A percentile compares a stretch with the other conserved stretches of the same genome.
These are phyloP conservation scores for Monosporascus sp. DNA, from an alignment of 2,329 filamentous ascomycete genomes.

Conservation along the genomic window DNA sequence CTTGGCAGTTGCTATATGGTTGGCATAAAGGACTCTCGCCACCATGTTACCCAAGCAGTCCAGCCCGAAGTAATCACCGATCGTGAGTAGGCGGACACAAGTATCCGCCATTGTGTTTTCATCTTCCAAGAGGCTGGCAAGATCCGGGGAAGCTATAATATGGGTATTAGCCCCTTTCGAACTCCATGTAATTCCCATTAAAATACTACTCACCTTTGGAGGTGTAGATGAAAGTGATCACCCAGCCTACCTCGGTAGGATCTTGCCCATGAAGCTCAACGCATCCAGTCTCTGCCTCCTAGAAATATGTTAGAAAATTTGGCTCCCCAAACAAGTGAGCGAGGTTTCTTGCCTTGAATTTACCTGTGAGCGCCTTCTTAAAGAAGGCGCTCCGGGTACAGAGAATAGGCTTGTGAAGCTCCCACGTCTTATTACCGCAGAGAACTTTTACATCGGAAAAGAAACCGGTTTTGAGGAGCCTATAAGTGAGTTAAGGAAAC, in stretches of 20 bases:
- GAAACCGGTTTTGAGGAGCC: not conserved
- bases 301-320: not conserved
- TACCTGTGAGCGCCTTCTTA: not conserved
- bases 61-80: not conserved
- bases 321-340: not conserved
- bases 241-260: slow-evolving; percentile 1
- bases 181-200: not conserved
- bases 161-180: not conserved
- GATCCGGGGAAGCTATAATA: not conserved
- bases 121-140: not conserved
- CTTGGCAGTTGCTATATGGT: not conserved
- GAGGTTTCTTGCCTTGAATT: not conserved
- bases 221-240: slow-evolving; percentile 5
- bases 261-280: not conserved
- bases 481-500: not conserved
- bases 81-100: not conserved
- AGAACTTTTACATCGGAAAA: slow-evolving; percentile 8
- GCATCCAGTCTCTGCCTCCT: not conserved
- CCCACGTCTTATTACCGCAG: slow-evolving; percentile 5
- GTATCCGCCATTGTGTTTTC: not conserved
- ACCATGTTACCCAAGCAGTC: not conserved
- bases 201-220: not conserved
- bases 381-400: slow-evolving; percentile 5
- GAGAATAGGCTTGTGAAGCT: slow-evolving; percentile 6
- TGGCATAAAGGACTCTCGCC: not conserved